Percentiles rank a stretch among this genome's conserved stretches.
Conservation (phyloP, 1,139 yeast species). For the Kurtzmaniella quercitrusa region DNA sequence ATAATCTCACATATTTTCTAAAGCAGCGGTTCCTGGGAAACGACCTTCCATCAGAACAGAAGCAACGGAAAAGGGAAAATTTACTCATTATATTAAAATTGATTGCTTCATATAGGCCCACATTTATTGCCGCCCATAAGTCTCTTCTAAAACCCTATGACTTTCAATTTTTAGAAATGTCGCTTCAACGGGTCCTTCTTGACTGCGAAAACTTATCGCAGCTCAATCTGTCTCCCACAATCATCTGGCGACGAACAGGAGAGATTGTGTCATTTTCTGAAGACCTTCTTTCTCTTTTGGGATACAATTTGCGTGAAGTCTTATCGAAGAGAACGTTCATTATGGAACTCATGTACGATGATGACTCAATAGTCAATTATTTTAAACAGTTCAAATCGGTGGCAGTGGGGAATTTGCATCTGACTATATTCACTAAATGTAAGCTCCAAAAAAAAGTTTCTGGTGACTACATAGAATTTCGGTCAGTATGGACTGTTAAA, state of each 20-base stretch:
- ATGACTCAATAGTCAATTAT: slow-evolving; percentile 41
- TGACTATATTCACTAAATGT: slow-evolving; percentile 46
- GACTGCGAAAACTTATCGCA: slow-evolving; percentile 63
- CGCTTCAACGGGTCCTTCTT: slow-evolving; percentile 62
- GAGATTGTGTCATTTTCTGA: slow-evolving; percentile 70
- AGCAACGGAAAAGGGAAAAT: slow-evolving; percentile 36
- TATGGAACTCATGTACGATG: slow-evolving; percentile 47
- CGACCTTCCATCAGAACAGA: slow-evolving; percentile 24
- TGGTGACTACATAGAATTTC: slow-evolving; percentile 41
- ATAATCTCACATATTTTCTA: slow-evolving; percentile 53
- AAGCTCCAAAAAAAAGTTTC: slow-evolving; percentile 32
- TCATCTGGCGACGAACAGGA: slow-evolving; percentile 76
- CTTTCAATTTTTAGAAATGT: slow-evolving; percentile 60
- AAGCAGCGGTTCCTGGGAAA: slow-evolving; percentile 49
- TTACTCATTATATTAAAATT: slow-evolving; percentile 56
- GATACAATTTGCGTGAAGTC: slow-evolving; percentile 44
- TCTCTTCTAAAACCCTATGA: slow-evolving; percentile 61
- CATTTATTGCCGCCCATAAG: slow-evolving; percentile 69
- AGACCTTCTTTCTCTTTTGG: slow-evolving; percentile 62
- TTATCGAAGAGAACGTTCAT: slow-evolving; percentile 51
- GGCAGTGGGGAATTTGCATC: slow-evolving; percentile 47
- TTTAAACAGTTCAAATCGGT: slow-evolving; percentile 45
- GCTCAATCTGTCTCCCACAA: slow-evolving; percentile 60
- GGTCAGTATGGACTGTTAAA: slow-evolving; percentile 65
- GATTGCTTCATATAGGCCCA: slow-evolving; percentile 68